Evolutionary conservation across 257 asterid species (phyloP).

Genomic region (Eustoma russellianum): DNA sequence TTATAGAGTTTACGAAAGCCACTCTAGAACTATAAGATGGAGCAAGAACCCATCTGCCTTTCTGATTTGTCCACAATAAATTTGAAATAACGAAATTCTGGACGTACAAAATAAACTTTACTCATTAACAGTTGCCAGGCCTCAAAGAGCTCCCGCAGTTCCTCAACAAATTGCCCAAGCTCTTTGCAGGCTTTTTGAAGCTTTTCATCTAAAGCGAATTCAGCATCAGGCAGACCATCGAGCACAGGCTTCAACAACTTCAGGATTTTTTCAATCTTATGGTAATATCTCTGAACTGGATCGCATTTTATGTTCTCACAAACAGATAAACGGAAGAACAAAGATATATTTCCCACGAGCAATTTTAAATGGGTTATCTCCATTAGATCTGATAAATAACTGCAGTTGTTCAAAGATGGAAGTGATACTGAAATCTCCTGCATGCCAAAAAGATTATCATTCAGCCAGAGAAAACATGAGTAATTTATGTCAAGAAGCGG

Average conservation of each 20-base stretch:
- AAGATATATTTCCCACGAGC: slow-evolving; percentile 20
- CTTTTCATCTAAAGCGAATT: slow-evolving; percentile 21
- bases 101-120: slow-evolving; percentile 29
- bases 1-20: too few relatives aligned
- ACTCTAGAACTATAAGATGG: neutral
- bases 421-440: neutral
- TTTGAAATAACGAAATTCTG: neutral
- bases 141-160: slow-evolving; percentile 23
- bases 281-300: slow-evolving; percentile 18
- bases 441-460: too few relatives aligned
- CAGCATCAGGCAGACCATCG: slow-evolving; percentile 19
- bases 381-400: slow-evolving; percentile 17
- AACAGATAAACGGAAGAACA: slow-evolving; percentile 18
- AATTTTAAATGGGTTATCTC: slow-evolving; percentile 23
- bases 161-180: slow-evolving; percentile 19
- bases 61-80: neutral
- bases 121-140: slow-evolving; percentile 20
- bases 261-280: slow-evolving; percentile 22
- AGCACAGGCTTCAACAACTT: slow-evolving; percentile 23
- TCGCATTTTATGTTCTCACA: slow-evolving; percentile 13
- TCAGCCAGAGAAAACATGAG: too few relatives aligned
- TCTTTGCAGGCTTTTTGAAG: slow-evolving; percentile 18
- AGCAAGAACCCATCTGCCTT: neutral
- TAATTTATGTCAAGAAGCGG: too few relatives aligned
- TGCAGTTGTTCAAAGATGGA: neutral